Percentiles rank a stretch among this genome's conserved stretches.
Conservation (phyloP, 495 filamentous ascomycete species). For the Penicillium silybi region DNA sequence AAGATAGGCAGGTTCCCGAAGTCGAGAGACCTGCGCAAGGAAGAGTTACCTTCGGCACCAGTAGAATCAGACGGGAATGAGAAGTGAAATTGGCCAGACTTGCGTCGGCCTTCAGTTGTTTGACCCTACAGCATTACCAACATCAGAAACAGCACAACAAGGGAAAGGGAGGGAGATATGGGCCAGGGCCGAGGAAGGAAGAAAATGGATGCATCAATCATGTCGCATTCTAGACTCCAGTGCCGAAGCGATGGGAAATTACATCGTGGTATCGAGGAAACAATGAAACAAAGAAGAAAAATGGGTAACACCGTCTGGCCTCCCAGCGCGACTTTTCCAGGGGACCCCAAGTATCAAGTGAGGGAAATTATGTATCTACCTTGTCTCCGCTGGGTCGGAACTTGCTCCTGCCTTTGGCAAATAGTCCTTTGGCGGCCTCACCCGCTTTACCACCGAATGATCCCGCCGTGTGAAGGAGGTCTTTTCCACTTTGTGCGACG, state of each 20-base stretch:
- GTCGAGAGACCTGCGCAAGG: conserved; percentile 19
- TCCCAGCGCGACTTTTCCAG: conserved; percentile 14
- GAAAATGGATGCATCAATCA: conserved; percentile 27
- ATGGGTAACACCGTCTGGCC: conserved; percentile 7
- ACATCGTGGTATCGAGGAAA: conserved; percentile 37
- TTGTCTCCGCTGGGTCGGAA: conserved; percentile 67
- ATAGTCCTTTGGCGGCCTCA: conserved; percentile 78
- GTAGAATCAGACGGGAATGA: conserved; percentile 14
- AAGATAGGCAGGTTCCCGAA: conserved; percentile 26
- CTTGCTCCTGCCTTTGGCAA: conserved; percentile 82
- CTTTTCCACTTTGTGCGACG: conserved; percentile 74
- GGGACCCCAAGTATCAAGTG: conserved; percentile 4
- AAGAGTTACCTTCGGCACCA: conserved; percentile 11
- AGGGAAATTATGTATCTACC: conserved; percentile 66
- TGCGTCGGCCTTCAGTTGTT: conserved; percentile 21
- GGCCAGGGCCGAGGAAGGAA: not conserved
- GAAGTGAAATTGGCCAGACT: conserved; percentile 16
- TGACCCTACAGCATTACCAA: conserved; percentile 44
- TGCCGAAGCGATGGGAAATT: conserved; percentile 30
- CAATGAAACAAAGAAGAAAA: conserved; percentile 29
- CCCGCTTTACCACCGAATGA: conserved; percentile 64
- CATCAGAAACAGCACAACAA: conserved; percentile 24
- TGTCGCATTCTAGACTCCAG: conserved; percentile 38
- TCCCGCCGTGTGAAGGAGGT: conserved; percentile 75
- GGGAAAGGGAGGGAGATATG: conserved; percentile 14